Base-by-base conservation (phyloP, 257 asterid species). In the Solanum pennellii region DNA sequence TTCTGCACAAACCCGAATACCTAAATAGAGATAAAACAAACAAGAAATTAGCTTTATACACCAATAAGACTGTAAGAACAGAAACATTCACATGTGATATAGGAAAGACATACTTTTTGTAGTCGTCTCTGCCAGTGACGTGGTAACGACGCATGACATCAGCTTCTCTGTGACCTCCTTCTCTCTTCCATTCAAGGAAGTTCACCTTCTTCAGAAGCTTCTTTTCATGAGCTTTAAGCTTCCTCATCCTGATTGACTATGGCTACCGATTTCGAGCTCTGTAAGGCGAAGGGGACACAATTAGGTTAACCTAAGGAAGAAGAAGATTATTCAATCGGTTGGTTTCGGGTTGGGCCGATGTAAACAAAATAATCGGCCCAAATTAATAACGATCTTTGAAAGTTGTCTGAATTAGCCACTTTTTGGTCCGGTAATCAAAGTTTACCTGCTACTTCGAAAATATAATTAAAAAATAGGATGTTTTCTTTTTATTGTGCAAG, bases 101-200 rank as follows among this genome's bases (percentile, higher is more conserved):
- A 15, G 82, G 9, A 74, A 74, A 74, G 1, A 25, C 1, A 41
- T 90, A 96, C 99, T 93, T 96, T 86, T 96, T 97, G 90, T 96
- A 97, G 90, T 96, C 99, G 91, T 96, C 99, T 92, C 98, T 91
- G 84, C 93, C 94, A 33, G 98, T 93, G 49, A 97, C 88, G 80
- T 92, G 98, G 89, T 97, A 97, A 18, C 98, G 98, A 23, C 92
- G 98, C 92, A 95, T 90, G 14, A 96, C 98, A 31, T 65, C 87
- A 88, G 86, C 90, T 91, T 97, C 99, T 88, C 99, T 90, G 84
- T 96, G 98, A 59, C 98, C 95, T 5, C 97, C 98, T 93, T 96
- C 99, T 88, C 99, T 92, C 91, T 93, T 93, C 98, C 98, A 97
- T 49, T 95, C 98, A 86, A 93, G 89, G 88, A 96, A 92, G 88